These are phyloP conservation scores for Lentinus polychrous DNA, from an alignment of 1,284 basidiomycete species.

Conservation along the genomic window DNA sequence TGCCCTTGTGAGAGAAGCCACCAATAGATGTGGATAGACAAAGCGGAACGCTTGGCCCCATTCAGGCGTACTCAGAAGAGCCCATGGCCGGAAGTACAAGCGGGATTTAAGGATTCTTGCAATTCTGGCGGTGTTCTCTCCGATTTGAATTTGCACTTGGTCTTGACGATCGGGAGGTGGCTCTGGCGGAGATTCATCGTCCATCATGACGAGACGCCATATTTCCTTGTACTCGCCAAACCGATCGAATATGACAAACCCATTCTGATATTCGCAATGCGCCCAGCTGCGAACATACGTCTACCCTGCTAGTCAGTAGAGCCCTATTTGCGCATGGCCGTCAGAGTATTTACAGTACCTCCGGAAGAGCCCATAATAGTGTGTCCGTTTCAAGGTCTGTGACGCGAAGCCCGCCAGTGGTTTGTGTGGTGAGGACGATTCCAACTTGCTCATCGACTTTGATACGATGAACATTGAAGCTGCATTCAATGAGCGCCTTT, in stretches of 20 bases:
- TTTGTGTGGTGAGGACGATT: constrained; percentile 50
- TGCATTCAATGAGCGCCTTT: constrained; percentile 27
- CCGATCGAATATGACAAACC: constrained; percentile 66
- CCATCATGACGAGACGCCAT: constrained; percentile 45
- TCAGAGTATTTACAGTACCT: constrained; percentile 24
- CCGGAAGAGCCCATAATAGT: constrained; percentile 51
- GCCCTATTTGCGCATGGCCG: constrained; percentile 1
- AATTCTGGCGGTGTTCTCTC: constrained; percentile 1
- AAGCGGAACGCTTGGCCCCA: constrained; percentile 55
- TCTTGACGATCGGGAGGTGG: constrained; percentile 23
- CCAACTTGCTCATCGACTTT: constrained; percentile 61
- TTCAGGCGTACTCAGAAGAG: constrained; percentile 40
- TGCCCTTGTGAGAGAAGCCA: constrained; percentile 34
- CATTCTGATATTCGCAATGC: constrained; percentile 69
- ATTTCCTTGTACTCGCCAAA: constrained; percentile 52
- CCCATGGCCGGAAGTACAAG: constrained; percentile 56
- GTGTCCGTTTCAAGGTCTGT: constrained; percentile 40
- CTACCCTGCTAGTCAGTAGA: constrained; percentile 24
- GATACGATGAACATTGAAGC: constrained; percentile 53
- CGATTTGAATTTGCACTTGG: constrained; percentile 5
- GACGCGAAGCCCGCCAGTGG: constrained; percentile 47
- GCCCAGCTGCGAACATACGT: constrained; percentile 48
- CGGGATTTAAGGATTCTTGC: constrained; percentile 6
- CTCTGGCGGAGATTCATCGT: constrained; percentile 26
- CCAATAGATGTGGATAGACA: constrained; percentile 57